Conservation (phyloP, 2,329 filamentous ascomycete species). For the Mycosphaerella sp. region DNA sequence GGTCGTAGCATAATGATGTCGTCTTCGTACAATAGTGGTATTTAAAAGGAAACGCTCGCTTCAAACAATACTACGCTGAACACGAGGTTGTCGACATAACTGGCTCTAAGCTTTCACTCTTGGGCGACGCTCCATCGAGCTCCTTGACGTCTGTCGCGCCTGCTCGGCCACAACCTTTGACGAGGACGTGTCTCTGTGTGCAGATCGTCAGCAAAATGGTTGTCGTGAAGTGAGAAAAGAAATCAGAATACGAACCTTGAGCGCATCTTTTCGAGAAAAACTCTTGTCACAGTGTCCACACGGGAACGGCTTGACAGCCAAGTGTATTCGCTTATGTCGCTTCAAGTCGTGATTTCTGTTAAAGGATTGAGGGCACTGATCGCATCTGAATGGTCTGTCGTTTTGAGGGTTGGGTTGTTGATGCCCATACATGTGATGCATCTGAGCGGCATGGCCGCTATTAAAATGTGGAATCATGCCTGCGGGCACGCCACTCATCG, state of each 20-base stretch:
- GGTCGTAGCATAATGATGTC: conserved; percentile 14
- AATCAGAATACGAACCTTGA: conserved; percentile 72
- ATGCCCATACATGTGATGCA: conserved; percentile 60
- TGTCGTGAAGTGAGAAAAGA: no score
- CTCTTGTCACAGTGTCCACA: conserved; percentile 91
- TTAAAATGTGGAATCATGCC: conserved; percentile 54
- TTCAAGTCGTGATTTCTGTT: conserved; percentile 96
- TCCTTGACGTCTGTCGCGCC: conserved; percentile 34
- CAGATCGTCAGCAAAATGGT: conserved; percentile 39
- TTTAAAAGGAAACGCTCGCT: conserved; percentile 13
- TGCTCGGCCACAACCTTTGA: conserved; percentile 60
- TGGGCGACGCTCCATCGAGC: conserved; percentile 33
- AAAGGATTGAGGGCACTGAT: conserved; percentile 86
- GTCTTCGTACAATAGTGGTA: conserved; percentile 23
- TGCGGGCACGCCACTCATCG: conserved; percentile 49
- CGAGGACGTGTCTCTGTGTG: conserved; percentile 57
- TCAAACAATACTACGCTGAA: background rate
- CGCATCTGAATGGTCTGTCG: conserved; percentile 91
- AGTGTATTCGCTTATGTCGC: conserved; percentile 88
- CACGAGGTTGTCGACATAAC: conserved; percentile 27
- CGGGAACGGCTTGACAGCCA: conserved; percentile 92
- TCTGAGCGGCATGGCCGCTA: conserved; percentile 56
- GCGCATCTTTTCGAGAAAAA: conserved; percentile 90
- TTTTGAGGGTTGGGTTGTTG: conserved; percentile 51
- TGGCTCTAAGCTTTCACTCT: conserved; percentile 32